Percentiles rank a stretch among this genome's conserved stretches.
Conservation (phyloP, 495 filamentous ascomycete species). For the Xylaria scruposa region DNA sequence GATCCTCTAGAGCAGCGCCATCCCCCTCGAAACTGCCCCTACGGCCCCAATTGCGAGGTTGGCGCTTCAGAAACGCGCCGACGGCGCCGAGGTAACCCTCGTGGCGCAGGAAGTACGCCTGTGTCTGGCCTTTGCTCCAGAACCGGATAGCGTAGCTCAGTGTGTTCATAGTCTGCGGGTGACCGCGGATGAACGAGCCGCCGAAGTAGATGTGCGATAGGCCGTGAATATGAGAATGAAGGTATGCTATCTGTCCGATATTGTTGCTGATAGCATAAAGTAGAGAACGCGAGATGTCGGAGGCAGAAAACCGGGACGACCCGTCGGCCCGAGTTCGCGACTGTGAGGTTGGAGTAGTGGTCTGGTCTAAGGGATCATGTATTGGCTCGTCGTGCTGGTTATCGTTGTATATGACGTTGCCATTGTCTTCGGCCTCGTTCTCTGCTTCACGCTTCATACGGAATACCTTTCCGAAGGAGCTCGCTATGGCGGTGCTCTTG, state of each 20-base stretch:
- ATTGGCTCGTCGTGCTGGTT: slow-evolving; percentile 33
- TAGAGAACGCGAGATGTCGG: slow-evolving; percentile 64
- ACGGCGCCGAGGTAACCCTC: slow-evolving; percentile 98
- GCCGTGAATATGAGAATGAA: slow-evolving; percentile 90
- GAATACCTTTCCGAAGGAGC: slow-evolving; percentile 96
- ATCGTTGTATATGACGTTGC: slow-evolving; percentile 64
- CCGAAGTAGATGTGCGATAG: slow-evolving; percentile 96
- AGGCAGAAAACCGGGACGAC: slow-evolving; percentile 49
- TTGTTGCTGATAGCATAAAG: slow-evolving; percentile 92
- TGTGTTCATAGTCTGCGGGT: slow-evolving; percentile 96
- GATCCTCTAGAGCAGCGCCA: slow-evolving; percentile 29
- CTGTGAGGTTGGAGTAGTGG: slow-evolving; percentile 25
- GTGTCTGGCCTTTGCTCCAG: slow-evolving; percentile 92
- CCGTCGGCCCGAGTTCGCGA: slow-evolving; percentile 27
- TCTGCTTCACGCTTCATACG: slow-evolving; percentile 79
- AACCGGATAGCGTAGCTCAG: slow-evolving; percentile 94
- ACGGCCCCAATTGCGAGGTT: slow-evolving; percentile 90
- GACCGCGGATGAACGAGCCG: slow-evolving; percentile 94
- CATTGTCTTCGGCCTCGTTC: slow-evolving; percentile 76
- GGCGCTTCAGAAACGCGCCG: slow-evolving; percentile 89
- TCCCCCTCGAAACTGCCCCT: slow-evolving; percentile 69
- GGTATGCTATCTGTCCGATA: slow-evolving; percentile 95
- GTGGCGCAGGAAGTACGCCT: slow-evolving; percentile 94
- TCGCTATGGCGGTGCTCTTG: slow-evolving; percentile 91
- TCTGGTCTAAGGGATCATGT: slow-evolving; percentile 22